Evolutionary conservation across 176 grass and related monocot species (phyloP).

Genomic region (Raddia guianensis): DNA sequence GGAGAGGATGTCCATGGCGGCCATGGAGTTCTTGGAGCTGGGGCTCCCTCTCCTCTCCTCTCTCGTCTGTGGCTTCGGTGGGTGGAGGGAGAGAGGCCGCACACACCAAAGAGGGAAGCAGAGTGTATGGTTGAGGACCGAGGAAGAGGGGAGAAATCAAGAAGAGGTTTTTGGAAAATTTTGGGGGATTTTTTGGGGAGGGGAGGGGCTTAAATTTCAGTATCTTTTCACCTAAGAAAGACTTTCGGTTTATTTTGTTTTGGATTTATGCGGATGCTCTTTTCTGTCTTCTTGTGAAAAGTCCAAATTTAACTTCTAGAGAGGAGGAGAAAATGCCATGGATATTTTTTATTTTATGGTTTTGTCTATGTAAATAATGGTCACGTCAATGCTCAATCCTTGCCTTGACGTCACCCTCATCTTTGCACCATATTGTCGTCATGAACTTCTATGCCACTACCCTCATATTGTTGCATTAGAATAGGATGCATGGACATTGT

Average conservation of each 20-base stretch:
- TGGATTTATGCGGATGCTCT: neutral
- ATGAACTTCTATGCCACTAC: too few relatives aligned
- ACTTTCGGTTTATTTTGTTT: neutral
- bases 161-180: neutral
- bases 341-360: neutral
- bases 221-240: neutral
- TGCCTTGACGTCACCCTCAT: too few relatives aligned
- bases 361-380: too few relatives aligned
- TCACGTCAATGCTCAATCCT: too few relatives aligned
- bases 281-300: neutral
- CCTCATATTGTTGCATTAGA: too few relatives aligned
- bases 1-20: constrained; percentile 67
- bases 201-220: neutral
- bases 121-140: constrained; percentile 34
- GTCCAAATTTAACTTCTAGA: neutral
- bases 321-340: too few relatives aligned
- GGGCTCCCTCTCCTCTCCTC: neutral
- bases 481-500: too few relatives aligned
- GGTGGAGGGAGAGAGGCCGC: constrained; percentile 49
- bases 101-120: neutral
- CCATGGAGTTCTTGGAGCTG: constrained; percentile 28
- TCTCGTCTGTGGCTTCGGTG: constrained; percentile 15
- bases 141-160: constrained; percentile 15
- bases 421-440: too few relatives aligned
- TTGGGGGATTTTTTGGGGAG: neutral